Percentiles rank a stretch among this genome's conserved stretches.
These are phyloP conservation scores for Stentor roeselii DNA, from an alignment of 73 alveolate species.

Conservation along the genomic window DNA sequence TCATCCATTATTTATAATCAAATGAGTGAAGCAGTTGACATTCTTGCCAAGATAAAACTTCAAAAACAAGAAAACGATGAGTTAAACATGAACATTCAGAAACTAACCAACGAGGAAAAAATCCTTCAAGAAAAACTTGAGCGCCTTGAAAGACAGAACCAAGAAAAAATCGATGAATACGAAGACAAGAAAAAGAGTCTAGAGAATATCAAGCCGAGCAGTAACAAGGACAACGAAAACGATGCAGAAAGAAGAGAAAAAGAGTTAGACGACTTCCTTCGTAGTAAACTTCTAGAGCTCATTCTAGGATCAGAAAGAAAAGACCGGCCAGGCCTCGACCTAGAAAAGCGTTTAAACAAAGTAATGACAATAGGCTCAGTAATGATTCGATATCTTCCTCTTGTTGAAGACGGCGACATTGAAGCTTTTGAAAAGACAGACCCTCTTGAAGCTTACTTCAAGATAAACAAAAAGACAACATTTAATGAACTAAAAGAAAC, in stretches of 20 bases:
- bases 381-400: background rate
- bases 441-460: constrained; percentile 15
- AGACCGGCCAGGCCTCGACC: background rate
- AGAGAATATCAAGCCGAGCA: background rate
- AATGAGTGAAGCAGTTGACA: background rate
- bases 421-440: constrained; percentile 2
- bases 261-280: background rate
- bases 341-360: background rate
- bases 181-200: background rate
- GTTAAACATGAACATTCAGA: background rate
- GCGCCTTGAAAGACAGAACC: background rate
- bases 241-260: constrained; percentile 21
- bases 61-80: background rate
- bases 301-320: background rate
- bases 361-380: constrained; percentile 3
- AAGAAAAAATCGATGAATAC: background rate
- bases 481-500: constrained; percentile 3
- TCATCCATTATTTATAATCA: too few relatives aligned
- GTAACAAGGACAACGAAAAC: background rate
- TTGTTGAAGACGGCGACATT: background rate
- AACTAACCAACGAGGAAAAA: background rate
- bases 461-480: background rate
- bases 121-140: background rate
- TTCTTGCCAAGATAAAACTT: background rate
- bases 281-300: background rate